Evolutionary conservation across 2,329 filamentous ascomycete species (phyloP), one percentile per base, ranked within the genome.

Genomic region (Aureobasidium sp.): DNA sequence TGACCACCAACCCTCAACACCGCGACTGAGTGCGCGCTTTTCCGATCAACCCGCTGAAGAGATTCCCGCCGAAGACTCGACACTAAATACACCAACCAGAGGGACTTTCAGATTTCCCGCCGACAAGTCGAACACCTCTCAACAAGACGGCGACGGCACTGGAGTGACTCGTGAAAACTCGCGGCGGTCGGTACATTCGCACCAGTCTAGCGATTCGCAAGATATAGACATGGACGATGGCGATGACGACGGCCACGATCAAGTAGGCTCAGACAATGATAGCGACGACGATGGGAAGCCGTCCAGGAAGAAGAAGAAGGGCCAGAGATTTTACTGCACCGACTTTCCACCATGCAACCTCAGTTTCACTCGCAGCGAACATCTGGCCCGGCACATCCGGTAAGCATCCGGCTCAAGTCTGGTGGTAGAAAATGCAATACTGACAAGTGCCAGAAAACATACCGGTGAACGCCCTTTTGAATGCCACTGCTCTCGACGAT

Each of bases 401-500:
- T 92, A 82, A 66, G 78, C 46, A 60, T 34, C 27, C 17, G 15
- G 47, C 43, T 41, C 37, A 20, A 34, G 36, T 61, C 36, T 32
- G 27, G 13, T 36, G 27, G 17, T 17, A 44, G 43, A n/a, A 4
- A 12, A 9, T 37, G 47, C 71, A 66, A 75, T 66, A 63, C 46
- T 59, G 24, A 59, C 43, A 39, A 13, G 44, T 43, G 6, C 20
- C 65, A 94, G 92, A 69, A 97, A 97, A 83, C 94, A 99, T 71
- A 99, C 94, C 0, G 94, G 94, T 59, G 94, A 99, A 78, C 87
- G 94, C 32, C 94, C 94, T 0, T 99, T 97, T 70, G 89, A 95
- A 75, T 99, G 94, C 68, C 94, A 97, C 74, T 99, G 94, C 75
- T 90, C 88, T 2, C 85, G 94, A 56, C 85, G 92, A 61, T 99